phyloP scores from a whole-genome alignment of 148 eudicot genomes.

The Amaranthus palmeri region DNA sequence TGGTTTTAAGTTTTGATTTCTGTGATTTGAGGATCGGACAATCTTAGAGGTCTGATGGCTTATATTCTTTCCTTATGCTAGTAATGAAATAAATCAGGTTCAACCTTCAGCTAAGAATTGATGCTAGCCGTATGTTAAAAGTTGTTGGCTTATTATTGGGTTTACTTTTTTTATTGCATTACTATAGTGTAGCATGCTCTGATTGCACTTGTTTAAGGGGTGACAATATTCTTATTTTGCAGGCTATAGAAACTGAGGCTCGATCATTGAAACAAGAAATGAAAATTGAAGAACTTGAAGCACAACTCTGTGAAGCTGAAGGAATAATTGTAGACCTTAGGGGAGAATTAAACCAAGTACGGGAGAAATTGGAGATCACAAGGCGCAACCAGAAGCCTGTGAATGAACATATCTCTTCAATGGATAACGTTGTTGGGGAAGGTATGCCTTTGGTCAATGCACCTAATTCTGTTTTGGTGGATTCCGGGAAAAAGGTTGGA shows the following conservation, averaged over 20 bases:
- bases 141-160: background rate
- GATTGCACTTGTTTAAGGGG: background rate
- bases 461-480: background rate
- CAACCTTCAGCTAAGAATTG: background rate
- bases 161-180: background rate
- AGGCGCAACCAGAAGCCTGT: constrained; percentile 25
- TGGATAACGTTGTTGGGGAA: background rate
- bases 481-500: constrained; percentile 3
- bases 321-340: constrained; percentile 58
- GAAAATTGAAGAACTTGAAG: constrained; percentile 59
- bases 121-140: background rate
- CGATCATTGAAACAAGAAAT: constrained; percentile 36
- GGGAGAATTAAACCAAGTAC: constrained; percentile 36
- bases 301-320: constrained; percentile 64
- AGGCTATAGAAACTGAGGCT: constrained; percentile 44
- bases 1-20: background rate
- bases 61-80: background rate
- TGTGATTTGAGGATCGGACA: background rate
- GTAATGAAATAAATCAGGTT: background rate
- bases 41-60: background rate
- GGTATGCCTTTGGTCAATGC: constrained; percentile 9
- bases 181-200: background rate
- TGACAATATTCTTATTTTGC: constrained; percentile 10
- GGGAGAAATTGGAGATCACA: constrained; percentile 32
- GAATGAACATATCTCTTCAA: background rate